Conservation (phyloP, 2,329 filamentous ascomycete species). For the Talaromyces sp. region DNA sequence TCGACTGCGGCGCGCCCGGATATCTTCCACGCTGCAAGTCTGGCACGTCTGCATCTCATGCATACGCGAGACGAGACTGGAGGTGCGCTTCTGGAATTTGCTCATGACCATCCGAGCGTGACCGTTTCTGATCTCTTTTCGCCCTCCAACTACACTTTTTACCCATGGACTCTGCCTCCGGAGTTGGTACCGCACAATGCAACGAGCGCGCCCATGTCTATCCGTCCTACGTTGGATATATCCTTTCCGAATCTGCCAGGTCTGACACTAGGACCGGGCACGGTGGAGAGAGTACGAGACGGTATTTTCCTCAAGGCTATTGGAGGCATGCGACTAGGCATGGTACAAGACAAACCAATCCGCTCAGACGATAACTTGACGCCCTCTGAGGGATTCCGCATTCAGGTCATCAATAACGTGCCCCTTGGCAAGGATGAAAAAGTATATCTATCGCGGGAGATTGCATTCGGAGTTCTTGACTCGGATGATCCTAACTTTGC, state of each 20-base stretch:
- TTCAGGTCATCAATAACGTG: slow-evolving; percentile 76
- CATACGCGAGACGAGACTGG: slow-evolving; percentile 56
- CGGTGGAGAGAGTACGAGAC: slow-evolving; percentile 53
- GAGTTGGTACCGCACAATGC: slow-evolving; percentile 71
- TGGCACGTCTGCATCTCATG: slow-evolving; percentile 75
- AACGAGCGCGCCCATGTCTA: slow-evolving; percentile 66
- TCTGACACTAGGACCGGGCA: slow-evolving; percentile 41
- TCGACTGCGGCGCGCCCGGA: slow-evolving; percentile 73
- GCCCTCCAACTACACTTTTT: slow-evolving; percentile 74
- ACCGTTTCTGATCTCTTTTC: slow-evolving; percentile 52
- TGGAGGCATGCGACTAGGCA: slow-evolving; percentile 51
- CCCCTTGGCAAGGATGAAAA: slow-evolving; percentile 82
- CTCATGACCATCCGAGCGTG: slow-evolving; percentile 50
- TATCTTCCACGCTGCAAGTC: slow-evolving; percentile 80
- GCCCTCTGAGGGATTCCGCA: slow-evolving; percentile 40
- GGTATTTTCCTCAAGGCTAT: slow-evolving; percentile 58
- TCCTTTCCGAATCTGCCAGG: slow-evolving; percentile 57
- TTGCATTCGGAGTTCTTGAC: slow-evolving; percentile 63
- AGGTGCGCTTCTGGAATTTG: slow-evolving; percentile 51
- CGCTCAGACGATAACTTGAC: slow-evolving; percentile 11
- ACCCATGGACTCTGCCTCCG: slow-evolving; percentile 85
- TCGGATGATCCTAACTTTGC: slow-evolving; percentile 76
- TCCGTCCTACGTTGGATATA: slow-evolving; percentile 66
- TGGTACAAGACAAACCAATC: slow-evolving; percentile 43
- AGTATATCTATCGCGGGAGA: slow-evolving; percentile 70